Percentiles rank a stretch among this genome's conserved stretches.
These are phyloP conservation scores for Tricladium varicosporioides DNA, from an alignment of 2,329 filamentous ascomycete species.

Conservation along the genomic window DNA sequence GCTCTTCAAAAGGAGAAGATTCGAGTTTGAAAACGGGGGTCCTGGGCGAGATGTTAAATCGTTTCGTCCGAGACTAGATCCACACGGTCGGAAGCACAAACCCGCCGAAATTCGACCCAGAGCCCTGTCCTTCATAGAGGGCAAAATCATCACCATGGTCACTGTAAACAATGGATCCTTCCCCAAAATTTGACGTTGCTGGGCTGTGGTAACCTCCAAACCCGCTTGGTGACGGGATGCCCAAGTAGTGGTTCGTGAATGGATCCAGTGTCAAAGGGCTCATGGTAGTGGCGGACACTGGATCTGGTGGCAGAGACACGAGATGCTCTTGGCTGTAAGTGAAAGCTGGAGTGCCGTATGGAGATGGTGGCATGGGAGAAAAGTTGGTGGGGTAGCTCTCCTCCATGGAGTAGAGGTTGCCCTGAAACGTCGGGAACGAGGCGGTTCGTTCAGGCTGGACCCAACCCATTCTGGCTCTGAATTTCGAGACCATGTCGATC, in stretches of 20 bases:
- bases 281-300: conserved; percentile 45
- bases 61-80: conserved; percentile 35
- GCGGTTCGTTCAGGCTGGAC: conserved; percentile 55
- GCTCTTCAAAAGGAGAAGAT: conserved; percentile 20
- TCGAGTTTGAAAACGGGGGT: conserved; percentile 30
- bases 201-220: conserved; percentile 53
- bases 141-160: conserved; percentile 53
- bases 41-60: conserved; percentile 36
- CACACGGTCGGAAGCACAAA: conserved; percentile 38
- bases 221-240: conserved; percentile 61
- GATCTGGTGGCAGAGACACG: conserved; percentile 51
- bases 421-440: conserved; percentile 60
- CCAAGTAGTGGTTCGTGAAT: conserved; percentile 58
- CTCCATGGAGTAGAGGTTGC: conserved; percentile 51
- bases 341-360: conserved; percentile 57
- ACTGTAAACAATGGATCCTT: conserved; percentile 62
- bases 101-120: conserved; percentile 35
- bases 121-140: conserved; percentile 34
- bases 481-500: conserved; percentile 65
- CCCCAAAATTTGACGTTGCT: conserved; percentile 59
- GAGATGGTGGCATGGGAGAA: conserved; percentile 35
- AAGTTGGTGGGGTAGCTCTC: conserved; percentile 43
- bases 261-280: conserved; percentile 54
- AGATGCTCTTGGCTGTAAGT: conserved; percentile 64
- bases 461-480: conserved; percentile 69